Conservation (phyloP, 129 eudicot species). For the Rutidosis leptorrhynchoides region DNA sequence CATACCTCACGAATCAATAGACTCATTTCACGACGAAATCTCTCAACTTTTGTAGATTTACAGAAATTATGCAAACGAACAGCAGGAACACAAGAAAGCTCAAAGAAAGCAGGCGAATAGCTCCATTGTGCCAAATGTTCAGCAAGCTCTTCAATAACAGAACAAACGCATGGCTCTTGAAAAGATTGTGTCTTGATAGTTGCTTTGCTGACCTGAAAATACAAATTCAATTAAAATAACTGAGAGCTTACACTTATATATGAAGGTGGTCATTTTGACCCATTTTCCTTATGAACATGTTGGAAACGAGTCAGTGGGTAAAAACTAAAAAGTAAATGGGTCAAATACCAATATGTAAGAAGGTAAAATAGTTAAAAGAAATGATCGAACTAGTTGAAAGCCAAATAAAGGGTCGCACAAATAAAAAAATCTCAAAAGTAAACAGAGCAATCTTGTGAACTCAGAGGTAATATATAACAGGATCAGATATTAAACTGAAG, state of each 20-base stretch:
- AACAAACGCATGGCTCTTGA: slow-evolving; percentile 80
- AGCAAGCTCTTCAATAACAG: slow-evolving; percentile 78
- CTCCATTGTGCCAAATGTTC: slow-evolving; percentile 99
- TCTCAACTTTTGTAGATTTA: slow-evolving; percentile 84
- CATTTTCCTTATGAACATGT: neutral
- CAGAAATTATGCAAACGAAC: slow-evolving; percentile 77
- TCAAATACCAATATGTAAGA: neutral
- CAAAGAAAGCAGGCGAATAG: slow-evolving; percentile 81
- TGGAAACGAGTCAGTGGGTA: neutral
- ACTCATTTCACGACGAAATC: slow-evolving; percentile 80
- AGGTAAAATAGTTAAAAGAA: neutral
- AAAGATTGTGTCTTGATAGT: slow-evolving; percentile 74
- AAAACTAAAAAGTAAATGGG: neutral
- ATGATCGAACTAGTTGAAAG: neutral
- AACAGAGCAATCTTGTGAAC: neutral
- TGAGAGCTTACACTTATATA: neutral
- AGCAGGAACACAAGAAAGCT: slow-evolving; percentile 77
- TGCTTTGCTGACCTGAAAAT: slow-evolving; percentile 68
- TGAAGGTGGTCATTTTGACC: too few relatives aligned
- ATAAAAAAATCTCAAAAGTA: neutral
- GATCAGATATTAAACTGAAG: neutral
- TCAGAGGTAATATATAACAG: too few relatives aligned
- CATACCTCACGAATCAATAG: slow-evolving; percentile 75
- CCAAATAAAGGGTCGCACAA: neutral
- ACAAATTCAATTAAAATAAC: slow-evolving; percentile 5